Base-by-base conservation (phyloP, 768 basidiomycete species). In the Trametes cubensis region DNA sequence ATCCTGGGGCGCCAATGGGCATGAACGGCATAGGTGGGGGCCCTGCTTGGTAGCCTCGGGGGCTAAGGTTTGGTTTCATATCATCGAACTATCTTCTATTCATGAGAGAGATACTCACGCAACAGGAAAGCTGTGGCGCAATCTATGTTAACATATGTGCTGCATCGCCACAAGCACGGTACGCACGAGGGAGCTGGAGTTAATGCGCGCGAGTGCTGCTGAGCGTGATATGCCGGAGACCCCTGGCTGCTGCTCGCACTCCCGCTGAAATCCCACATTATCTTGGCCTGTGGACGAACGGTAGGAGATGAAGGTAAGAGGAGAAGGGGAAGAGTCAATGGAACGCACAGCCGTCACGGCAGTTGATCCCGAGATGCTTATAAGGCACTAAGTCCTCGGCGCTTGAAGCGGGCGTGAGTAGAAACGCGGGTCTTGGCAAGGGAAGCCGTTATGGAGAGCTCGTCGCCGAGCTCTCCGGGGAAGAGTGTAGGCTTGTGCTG, bases 261-360 rank as follows among this genome's bases (percentile, higher is more conserved):
- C 39, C 61, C 61, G 45, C 58, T 60, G 18, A 66, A 34, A 53
- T 66, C 65, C 61, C 65, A 62, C 61, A 66, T 66, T 61, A 66
- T 66, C 44, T 60, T 62, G 52, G 28, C n/a, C 44, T 41, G 5
- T 34, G 40, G 1, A 5, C 28, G 10, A 11, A 34, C 26, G 23
- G 20, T 30, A n/a, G 47, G 28, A 8, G 53, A 30, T 56, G 59
- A 54, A 10, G 44, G 51, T 25, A 51, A 20, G 53, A 41, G 46
- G 30, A 58, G 42, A 44, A 50, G 41, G 62, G 51, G 28, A 25
- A 55, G 48, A 59, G 44, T 34, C 34, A 34, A 34, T 55, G 62
- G 53, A 55, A 49, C 42, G 57, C 58, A 59, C 57, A 53, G 61
- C 55, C 55, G 56, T 53, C 28, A 28, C 28, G 58, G 53, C 50